phyloP scores from a whole-genome alignment of 2,329 filamentous ascomycete species.

The Aspergillus sp. region DNA sequence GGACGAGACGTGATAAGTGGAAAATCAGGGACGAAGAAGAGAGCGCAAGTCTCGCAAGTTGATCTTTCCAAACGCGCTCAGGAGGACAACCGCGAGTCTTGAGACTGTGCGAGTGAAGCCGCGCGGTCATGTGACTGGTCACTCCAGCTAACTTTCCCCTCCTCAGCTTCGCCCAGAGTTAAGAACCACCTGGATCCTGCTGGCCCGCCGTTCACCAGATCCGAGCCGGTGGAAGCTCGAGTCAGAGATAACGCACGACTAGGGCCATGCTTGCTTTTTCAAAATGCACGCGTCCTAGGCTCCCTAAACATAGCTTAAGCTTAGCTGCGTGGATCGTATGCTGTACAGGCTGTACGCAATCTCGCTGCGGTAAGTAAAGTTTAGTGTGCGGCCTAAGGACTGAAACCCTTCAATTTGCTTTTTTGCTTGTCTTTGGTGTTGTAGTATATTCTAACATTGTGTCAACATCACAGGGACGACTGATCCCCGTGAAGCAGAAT shows the following conservation, averaged over 20 bases:
- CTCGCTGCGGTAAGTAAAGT: constrained; percentile 19
- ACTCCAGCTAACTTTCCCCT: neutral
- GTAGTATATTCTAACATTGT: constrained; percentile 19
- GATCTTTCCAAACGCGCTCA: neutral
- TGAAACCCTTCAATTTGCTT: constrained; percentile 21
- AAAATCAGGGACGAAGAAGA: neutral
- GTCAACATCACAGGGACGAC: neutral
- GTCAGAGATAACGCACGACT: constrained; percentile 17
- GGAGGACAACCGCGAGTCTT: neutral
- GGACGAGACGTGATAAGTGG: neutral
- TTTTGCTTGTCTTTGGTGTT: constrained; percentile 19
- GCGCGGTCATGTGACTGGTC: constrained; percentile 12
- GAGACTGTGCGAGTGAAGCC: no score
- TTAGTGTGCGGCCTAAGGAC: constrained; percentile 15
- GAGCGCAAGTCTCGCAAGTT: neutral
- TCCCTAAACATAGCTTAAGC: constrained; percentile 34
- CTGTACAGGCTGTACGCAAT: constrained; percentile 9
- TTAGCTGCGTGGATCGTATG: constrained; percentile 30
- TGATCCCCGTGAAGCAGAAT: neutral
- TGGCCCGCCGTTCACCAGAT: constrained; percentile 23
- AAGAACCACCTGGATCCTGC: neutral
- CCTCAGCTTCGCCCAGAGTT: neutral
- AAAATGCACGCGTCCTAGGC: constrained; percentile 19
- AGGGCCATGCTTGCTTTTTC: constrained; percentile 30
- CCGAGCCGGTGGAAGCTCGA: constrained; percentile 15